Evolutionary conservation across 1,284 basidiomycete genomes (phyloP).

Genomic region (Leccinum laetum): DNA sequence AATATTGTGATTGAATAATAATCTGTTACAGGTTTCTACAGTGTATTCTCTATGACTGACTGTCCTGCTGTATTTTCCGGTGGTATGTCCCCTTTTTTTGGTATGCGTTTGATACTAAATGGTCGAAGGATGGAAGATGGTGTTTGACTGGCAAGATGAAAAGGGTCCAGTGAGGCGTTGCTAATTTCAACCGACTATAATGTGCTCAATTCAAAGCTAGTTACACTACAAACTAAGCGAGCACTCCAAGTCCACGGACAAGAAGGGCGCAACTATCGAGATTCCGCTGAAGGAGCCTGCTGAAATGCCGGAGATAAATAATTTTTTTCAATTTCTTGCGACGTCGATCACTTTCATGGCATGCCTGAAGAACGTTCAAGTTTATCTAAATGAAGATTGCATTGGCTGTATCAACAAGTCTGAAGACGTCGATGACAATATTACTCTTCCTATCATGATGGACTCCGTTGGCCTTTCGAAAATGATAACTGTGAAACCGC

Average conservation of each 20-base stretch:
- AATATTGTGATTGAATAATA: too few relatives aligned
- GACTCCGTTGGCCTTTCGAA: conserved; percentile 45
- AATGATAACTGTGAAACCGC: conserved; percentile 48
- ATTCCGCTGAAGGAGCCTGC: conserved; percentile 78
- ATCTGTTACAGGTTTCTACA: too few relatives aligned
- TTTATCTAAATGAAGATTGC: conserved; percentile 75
- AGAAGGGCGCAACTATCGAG: conserved; percentile 76
- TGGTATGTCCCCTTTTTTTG: too few relatives aligned
- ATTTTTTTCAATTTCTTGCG: conserved; percentile 59
- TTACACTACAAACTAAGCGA: conserved; percentile 36
- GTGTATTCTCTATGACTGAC: too few relatives aligned
- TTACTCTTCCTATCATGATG: conserved; percentile 41
- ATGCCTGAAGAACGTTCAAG: conserved; percentile 70
- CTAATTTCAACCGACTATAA: too few relatives aligned
- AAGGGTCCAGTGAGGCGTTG: not conserved
- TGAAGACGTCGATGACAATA: conserved; percentile 33
- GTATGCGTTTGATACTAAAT: too few relatives aligned
- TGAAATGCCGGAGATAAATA: conserved; percentile 59
- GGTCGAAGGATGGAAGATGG: not conserved
- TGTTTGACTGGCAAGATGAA: not conserved
- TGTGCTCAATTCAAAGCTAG: not conserved
- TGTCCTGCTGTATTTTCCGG: too few relatives aligned
- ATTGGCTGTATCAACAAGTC: conserved; percentile 73
- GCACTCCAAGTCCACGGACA: too few relatives aligned
- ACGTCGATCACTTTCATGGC: conserved; percentile 95